Conservation (phyloP, 768 basidiomycete species). For the Kwoniella sp. region DNA sequence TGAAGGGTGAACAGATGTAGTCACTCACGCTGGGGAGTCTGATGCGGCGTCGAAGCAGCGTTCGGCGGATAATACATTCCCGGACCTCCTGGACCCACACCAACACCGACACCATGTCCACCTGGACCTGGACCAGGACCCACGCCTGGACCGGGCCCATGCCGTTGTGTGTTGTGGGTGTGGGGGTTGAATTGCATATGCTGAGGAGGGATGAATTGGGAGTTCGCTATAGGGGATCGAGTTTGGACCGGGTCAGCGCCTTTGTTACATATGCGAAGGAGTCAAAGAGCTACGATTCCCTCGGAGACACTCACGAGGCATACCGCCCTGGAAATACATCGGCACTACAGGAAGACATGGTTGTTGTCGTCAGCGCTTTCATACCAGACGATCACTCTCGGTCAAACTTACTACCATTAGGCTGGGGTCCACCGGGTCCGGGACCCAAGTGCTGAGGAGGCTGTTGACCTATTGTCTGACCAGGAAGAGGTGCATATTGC, state of each 20-base stretch:
- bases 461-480: constrained; percentile 26
- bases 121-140: constrained; percentile 10
- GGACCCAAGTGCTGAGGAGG: constrained; percentile 35
- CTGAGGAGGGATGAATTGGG: constrained; percentile 42
- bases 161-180: constrained; percentile 26
- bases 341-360: constrained; percentile 28
- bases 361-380: neutral
- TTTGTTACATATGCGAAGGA: too few relatives aligned
- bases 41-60: constrained; percentile 38
- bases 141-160: constrained; percentile 26
- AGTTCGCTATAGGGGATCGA: constrained; percentile 22
- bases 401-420: constrained; percentile 29
- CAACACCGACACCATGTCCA: neutral
- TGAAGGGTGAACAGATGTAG: too few relatives aligned
- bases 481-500: constrained; percentile 24
- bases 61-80: constrained; percentile 21
- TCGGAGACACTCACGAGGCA: constrained; percentile 35
- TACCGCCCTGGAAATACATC: constrained; percentile 47
- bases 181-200: constrained; percentile 44
- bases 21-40: constrained; percentile 49
- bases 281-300: too few relatives aligned
- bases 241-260: neutral
- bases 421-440: constrained; percentile 28
- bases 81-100: constrained; percentile 27
- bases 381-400: neutral